A percentile compares a stretch with the other conserved stretches of the same genome.
These are phyloP conservation scores for Porpolomopsis calyptriformis DNA, from an alignment of 768 basidiomycete genomes.

Conservation along the genomic window DNA sequence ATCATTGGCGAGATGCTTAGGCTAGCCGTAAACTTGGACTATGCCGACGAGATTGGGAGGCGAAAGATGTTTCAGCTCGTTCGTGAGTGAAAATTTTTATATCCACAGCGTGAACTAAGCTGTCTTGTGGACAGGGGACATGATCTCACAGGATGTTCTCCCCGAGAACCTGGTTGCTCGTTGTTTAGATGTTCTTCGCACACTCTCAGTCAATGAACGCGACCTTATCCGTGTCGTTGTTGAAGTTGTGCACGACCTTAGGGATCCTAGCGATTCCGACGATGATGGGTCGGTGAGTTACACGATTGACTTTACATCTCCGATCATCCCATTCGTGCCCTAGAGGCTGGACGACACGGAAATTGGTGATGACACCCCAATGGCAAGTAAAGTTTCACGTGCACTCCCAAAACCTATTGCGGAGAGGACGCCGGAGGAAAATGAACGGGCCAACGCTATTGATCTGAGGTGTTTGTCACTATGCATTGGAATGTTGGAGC, in stretches of 20 bases:
- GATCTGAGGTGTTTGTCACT: slow-evolving; percentile 69
- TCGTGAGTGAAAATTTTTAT: slow-evolving; percentile 37
- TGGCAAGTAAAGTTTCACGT: slow-evolving; percentile 15
- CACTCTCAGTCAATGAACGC: slow-evolving; percentile 60
- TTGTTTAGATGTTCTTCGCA: slow-evolving; percentile 76
- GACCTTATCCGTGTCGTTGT: slow-evolving; percentile 85
- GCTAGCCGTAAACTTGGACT: slow-evolving; percentile 74
- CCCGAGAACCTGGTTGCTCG: slow-evolving; percentile 59
- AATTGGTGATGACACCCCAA: slow-evolving; percentile 18
- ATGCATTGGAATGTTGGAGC: slow-evolving; percentile 76
- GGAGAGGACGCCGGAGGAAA: slow-evolving; percentile 51
- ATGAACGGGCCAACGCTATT: slow-evolving; percentile 44
- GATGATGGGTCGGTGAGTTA: slow-evolving; percentile 26
- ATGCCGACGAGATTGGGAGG: slow-evolving; percentile 84
- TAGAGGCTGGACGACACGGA: slow-evolving; percentile 13
- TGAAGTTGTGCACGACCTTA: slow-evolving; percentile 74
- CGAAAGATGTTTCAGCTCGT: slow-evolving; percentile 81
- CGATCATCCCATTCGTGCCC: not conserved
- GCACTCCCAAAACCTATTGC: slow-evolving; percentile 20
- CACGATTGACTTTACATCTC: not conserved
- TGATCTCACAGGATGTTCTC: slow-evolving; percentile 63
- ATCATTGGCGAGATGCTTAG: slow-evolving; percentile 74
- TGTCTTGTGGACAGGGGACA: slow-evolving; percentile 44
- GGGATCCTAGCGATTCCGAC: slow-evolving; percentile 38
- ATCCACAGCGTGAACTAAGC: not conserved